These are phyloP conservation scores for Spinellus fusiger DNA, from an alignment of 192 early-diverging fungal genomes.

Conservation along the genomic window DNA sequence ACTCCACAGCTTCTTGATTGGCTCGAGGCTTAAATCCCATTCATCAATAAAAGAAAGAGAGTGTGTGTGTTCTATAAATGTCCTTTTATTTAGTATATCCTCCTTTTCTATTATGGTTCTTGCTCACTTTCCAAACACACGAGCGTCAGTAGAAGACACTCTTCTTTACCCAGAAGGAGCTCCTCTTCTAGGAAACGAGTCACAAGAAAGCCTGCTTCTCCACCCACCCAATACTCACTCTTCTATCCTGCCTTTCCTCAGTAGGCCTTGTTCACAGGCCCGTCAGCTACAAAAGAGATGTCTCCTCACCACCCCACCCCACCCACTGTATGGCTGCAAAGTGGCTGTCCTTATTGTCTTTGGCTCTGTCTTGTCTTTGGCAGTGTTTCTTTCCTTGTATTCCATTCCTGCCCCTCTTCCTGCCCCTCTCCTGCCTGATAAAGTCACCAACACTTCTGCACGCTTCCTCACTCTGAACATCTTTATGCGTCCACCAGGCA, in stretches of 20 bases:
- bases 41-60: background rate
- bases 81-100: background rate
- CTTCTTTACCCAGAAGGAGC: no score
- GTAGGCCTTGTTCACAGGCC: background rate
- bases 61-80: background rate
- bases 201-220: background rate
- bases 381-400: conserved; percentile 11
- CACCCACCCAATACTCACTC: background rate
- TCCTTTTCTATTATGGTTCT: background rate
- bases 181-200: background rate
- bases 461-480: conserved; percentile 63
- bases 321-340: background rate
- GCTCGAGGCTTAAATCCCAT: conserved; percentile 48
- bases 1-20: conserved; percentile 90
- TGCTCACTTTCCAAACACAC: background rate
- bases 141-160: no score
- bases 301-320: background rate
- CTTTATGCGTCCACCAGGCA: conserved; percentile 65
- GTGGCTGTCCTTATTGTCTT: background rate
- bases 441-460: conserved; percentile 12
- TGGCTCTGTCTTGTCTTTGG: background rate
- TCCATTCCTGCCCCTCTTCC: conserved; percentile 15
- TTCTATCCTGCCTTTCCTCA: background rate
- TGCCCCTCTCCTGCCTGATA: conserved; percentile 8
- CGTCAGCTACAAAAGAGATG: background rate